Percentiles rank a stretch among this genome's conserved stretches.
phyloP scores from a whole-genome alignment of 352 stramenopile genomes.

The Pythium biforme region DNA sequence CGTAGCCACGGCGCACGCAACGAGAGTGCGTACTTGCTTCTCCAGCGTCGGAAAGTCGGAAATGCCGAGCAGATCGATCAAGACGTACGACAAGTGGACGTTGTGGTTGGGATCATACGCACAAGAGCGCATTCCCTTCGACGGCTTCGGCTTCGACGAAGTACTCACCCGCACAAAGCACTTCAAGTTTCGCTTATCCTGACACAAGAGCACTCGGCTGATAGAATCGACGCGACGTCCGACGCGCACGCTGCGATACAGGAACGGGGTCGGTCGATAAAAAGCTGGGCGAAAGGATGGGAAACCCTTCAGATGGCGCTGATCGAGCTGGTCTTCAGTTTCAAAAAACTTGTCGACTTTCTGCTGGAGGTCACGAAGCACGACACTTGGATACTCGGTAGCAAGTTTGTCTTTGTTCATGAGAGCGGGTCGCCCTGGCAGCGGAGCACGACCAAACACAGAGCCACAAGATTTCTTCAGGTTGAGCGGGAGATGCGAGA shows the following conservation, averaged over 20 bases:
- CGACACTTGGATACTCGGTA: conserved; percentile 29
- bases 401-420: conserved; percentile 43
- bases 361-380: conserved; percentile 39
- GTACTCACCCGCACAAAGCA: conserved; percentile 39
- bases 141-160: background rate
- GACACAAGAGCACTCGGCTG: conserved; percentile 49
- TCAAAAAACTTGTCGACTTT: conserved; percentile 30
- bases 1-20: conserved; percentile 33
- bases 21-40: conserved; percentile 31
- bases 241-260: conserved; percentile 41
- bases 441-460: conserved; percentile 15
- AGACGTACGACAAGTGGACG: conserved; percentile 28
- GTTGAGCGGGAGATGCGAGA: conserved; percentile 14
- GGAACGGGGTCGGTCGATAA: conserved; percentile 46
- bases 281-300: conserved; percentile 37
- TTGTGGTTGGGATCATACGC: background rate
- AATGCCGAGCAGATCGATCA: conserved; percentile 47
- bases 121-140: background rate
- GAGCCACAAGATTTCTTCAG: conserved; percentile 14
- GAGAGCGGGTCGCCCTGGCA: conserved; percentile 23
- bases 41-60: conserved; percentile 42
- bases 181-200: conserved; percentile 68
- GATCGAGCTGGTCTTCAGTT: conserved; percentile 1
- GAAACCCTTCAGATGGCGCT: background rate
- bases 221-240: conserved; percentile 37